These are phyloP conservation scores for Aspergillus cristatus DNA, from an alignment of 495 filamentous ascomycete genomes.

Conservation along the genomic window DNA sequence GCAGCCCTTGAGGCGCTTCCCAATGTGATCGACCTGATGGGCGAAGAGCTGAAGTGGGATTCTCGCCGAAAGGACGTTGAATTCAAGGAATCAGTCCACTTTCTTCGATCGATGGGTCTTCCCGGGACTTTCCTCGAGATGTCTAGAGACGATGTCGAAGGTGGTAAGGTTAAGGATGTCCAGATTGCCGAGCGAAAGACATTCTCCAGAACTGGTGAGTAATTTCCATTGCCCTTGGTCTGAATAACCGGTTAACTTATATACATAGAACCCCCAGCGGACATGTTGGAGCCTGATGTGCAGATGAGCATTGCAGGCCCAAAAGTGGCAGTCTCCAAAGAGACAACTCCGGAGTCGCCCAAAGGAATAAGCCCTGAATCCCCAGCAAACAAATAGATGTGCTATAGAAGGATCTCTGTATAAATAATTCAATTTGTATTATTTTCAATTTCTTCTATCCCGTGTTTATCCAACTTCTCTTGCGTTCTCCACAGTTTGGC, in stretches of 20 bases:
- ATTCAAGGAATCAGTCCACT: constrained; percentile 74
- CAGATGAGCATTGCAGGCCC: constrained; percentile 20
- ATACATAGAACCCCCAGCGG: constrained; percentile 46
- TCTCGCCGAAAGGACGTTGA: constrained; percentile 64
- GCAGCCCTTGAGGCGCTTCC: constrained; percentile 89
- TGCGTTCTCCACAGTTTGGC: too few species aligned
- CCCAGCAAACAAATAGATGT: constrained; percentile 38
- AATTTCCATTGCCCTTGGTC: not conserved
- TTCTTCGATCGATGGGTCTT: constrained; percentile 80
- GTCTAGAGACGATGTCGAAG: constrained; percentile 69
- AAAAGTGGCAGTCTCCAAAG: too few species aligned
- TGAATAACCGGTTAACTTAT: constrained; percentile 21
- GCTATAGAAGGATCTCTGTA: constrained; percentile 22
- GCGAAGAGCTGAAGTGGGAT: constrained; percentile 78
- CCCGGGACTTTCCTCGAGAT: constrained; percentile 63
- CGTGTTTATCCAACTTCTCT: not conserved
- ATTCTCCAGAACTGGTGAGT: constrained; percentile 66
- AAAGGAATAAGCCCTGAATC: constrained; percentile 31
- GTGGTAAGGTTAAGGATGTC: constrained; percentile 60
- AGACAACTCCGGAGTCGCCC: constrained; percentile 10
- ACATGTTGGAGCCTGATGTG: constrained; percentile 34
- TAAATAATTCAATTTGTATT: constrained; percentile 23
- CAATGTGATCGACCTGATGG: constrained; percentile 86
- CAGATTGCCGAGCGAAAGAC: constrained; percentile 60
- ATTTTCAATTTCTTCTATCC: constrained; percentile 2